A percentile compares a stretch with the other conserved stretches of the same genome.
Evolutionary conservation across 169 alveolate genomes (phyloP).

Genomic region (Plasmodium fragile): DNA sequence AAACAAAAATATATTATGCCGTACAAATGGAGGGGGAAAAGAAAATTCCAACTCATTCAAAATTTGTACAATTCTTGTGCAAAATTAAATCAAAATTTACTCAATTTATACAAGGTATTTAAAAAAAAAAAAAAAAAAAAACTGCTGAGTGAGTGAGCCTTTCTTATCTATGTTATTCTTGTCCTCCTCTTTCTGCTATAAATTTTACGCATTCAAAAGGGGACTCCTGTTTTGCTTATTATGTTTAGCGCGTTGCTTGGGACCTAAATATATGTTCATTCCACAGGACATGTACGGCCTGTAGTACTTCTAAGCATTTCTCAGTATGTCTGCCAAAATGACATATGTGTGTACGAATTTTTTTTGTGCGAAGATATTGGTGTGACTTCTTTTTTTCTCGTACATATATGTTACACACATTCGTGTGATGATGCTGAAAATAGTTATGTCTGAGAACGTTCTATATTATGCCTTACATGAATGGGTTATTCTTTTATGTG

Average conservation of each 20-base stretch:
- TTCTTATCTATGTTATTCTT: conserved; percentile 12
- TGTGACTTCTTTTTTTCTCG: not conserved
- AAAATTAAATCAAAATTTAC: not conserved
- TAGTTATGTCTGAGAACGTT: not conserved
- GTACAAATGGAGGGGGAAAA: not conserved
- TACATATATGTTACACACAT: conserved; percentile 34
- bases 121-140: not conserved
- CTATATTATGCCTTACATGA: conserved; percentile 2
- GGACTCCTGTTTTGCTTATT: not conserved
- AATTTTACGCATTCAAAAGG: conserved; percentile 10
- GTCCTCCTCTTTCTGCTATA: not conserved
- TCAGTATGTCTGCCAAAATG: conserved; percentile 7
- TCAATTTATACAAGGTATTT: not conserved
- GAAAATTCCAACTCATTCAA: conserved; percentile 11
- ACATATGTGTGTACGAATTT: not conserved
- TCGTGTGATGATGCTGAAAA: not conserved
- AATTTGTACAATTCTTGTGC: not conserved
- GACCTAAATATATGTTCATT: not conserved
- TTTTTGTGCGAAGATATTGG: not conserved
- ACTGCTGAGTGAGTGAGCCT: not conserved
- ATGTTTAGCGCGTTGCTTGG: not conserved
- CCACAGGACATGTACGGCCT: conserved; percentile 5
- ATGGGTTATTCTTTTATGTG: not conserved
- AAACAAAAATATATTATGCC: conserved; percentile 1
- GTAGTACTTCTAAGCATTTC: conserved; percentile 2